These are phyloP conservation scores for Marasmius sp. DNA, from an alignment of 1,284 basidiomycete species.

Conservation along the genomic window DNA sequence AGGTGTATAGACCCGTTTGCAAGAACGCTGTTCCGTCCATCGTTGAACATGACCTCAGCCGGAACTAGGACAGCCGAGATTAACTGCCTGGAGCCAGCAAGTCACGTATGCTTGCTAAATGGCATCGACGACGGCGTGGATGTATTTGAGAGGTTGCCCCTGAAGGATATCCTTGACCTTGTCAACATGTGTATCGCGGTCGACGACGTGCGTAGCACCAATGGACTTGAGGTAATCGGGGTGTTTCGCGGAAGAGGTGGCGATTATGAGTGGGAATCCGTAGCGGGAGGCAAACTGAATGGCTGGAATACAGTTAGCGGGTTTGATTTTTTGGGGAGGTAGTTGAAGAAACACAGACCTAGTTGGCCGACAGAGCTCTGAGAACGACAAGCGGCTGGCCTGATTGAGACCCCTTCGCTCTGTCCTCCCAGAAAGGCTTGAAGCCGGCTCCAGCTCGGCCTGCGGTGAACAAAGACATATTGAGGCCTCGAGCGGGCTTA, in stretches of 20 bases:
- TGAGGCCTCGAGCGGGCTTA: no score
- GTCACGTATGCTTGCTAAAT: neutral
- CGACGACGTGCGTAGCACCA: conserved; percentile 42
- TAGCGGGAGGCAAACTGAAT: conserved; percentile 17
- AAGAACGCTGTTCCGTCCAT: neutral
- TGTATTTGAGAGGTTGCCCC: neutral
- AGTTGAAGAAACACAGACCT: conserved; percentile 18
- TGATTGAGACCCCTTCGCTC: conserved; percentile 27
- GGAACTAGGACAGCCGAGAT: neutral
- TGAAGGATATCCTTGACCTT: neutral
- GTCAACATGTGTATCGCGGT: conserved; percentile 15
- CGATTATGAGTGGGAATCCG: conserved; percentile 37
- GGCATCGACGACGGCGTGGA: neutral
- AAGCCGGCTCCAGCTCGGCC: conserved; percentile 29
- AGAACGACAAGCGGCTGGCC: conserved; percentile 22
- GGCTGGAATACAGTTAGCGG: no score
- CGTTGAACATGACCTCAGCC: neutral
- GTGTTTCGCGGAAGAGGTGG: conserved; percentile 38
- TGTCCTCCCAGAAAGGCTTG: conserved; percentile 26
- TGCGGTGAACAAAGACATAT: conserved; percentile 31
- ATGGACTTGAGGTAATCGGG: conserved; percentile 31
- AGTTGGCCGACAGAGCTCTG: conserved; percentile 27
- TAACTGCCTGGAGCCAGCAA: neutral
- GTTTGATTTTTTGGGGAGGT: no score
- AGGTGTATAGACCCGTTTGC: neutral